Evolutionary conservation across 352 stramenopile species (phyloP), one percentile per base, ranked within the genome.

Genomic region (Globisporangium paroecandrum): DNA sequence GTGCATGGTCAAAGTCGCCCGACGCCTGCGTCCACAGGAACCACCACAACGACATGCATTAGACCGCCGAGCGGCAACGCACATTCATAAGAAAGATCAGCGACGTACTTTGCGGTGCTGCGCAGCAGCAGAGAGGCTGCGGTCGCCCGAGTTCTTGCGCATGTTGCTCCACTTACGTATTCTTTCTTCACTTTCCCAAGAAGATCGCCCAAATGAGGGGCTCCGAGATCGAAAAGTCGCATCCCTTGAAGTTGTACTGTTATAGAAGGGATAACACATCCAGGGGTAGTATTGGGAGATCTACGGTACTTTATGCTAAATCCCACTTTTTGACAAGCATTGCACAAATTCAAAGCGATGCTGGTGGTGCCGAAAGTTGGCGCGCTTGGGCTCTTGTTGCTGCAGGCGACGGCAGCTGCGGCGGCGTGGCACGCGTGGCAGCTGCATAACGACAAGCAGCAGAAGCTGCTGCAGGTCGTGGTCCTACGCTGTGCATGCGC

Each of bases 31-130:
- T 12, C 57, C 9, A 55, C 20, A 56, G 18, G 55, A 51, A 43
- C 47, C 41, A 22, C 8, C 5, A 55, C 36, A 25, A 6, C 49
- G 25, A 27, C 22, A 18, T 22, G 9, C 22, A 56, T 32, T 32
- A 56, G 49, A 56, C 7, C 9, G 18, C 5, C n/a, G 25, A 15
- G 7, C 36, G 27, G 8, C 29, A 25, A 41, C 4, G 25, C n/a
- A 57, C 41, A 12, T 5, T 10, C 15, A 29, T 58, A 51, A 3
- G 22, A 8, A 49, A 15, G 29, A 13, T 18, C 24, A n/a, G 10
- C 1, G 2, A 38, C 63, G 12, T 61, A 85, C 83, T 54, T 78
- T 87, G 70, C 82, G 82, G 56, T 92, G 80, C 65, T 90, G 82
- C 57, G 76, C 62, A 22, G 77, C 83, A 15, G 81, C 76, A 59